These are phyloP conservation scores for Ramularia endophylla DNA, from an alignment of 2,329 filamentous ascomycete species.

Conservation along the genomic window DNA sequence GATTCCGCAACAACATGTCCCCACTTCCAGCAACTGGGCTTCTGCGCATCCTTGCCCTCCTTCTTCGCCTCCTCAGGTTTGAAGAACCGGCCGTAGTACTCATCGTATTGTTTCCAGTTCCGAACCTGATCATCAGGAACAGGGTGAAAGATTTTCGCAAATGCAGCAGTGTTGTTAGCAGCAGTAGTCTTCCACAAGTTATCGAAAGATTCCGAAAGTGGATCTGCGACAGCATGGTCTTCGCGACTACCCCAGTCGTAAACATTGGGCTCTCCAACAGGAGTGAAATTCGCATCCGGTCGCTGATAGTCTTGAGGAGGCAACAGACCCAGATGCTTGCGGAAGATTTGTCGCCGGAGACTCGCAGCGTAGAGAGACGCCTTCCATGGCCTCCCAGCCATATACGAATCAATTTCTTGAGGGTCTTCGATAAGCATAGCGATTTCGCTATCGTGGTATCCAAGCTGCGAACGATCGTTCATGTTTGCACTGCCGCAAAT, in stretches of 20 bases:
- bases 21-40: slow-evolving; percentile 63
- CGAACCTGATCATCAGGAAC: slow-evolving; percentile 87
- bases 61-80: slow-evolving; percentile 37
- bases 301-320: slow-evolving; percentile 63
- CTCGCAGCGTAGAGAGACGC: slow-evolving; percentile 73
- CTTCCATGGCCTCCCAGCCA: slow-evolving; percentile 66
- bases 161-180: slow-evolving; percentile 65
- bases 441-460: slow-evolving; percentile 80
- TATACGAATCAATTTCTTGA: slow-evolving; percentile 60
- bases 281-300: slow-evolving; percentile 52
- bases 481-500: slow-evolving; percentile 74
- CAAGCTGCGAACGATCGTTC: slow-evolving; percentile 70
- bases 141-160: slow-evolving; percentile 72
- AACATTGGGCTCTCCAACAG: slow-evolving; percentile 51
- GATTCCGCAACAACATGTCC: slow-evolving; percentile 70
- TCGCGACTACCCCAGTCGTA: slow-evolving; percentile 45
- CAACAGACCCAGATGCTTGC: slow-evolving; percentile 83
- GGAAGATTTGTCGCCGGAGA: slow-evolving; percentile 78
- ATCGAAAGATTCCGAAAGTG: slow-evolving; percentile 52
- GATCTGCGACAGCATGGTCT: slow-evolving; percentile 53
- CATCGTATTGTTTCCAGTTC: slow-evolving; percentile 81
- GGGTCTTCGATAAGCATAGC: slow-evolving; percentile 83
- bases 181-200: slow-evolving; percentile 65
- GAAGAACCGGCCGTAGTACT: slow-evolving; percentile 65
- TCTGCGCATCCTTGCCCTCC: slow-evolving; percentile 37